Evolutionary conservation across 352 stramenopile genomes (phyloP).

Genomic region (Globisporangium okanoganense): DNA sequence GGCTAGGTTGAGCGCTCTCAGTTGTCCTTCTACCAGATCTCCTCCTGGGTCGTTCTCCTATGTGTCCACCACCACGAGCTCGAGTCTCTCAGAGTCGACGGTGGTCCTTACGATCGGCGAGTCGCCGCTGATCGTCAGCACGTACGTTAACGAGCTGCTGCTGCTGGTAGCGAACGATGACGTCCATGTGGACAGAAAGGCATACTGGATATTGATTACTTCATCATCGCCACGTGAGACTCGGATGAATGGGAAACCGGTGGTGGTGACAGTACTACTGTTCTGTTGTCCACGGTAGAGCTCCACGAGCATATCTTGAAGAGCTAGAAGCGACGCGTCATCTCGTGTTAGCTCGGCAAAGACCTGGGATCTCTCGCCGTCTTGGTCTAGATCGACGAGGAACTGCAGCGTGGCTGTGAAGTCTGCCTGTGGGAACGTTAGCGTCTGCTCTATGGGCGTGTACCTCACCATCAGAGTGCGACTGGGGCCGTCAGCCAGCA

Average conservation of each 20-base stretch:
- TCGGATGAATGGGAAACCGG: not conserved
- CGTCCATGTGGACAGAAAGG: not conserved
- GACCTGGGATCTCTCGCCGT: not conserved
- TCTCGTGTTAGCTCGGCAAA: not conserved
- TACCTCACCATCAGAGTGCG: constrained; percentile 5
- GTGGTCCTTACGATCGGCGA: not conserved
- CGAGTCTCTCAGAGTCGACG: not conserved
- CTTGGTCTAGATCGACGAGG: not conserved
- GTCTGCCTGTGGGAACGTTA: not conserved
- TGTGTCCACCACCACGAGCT: not conserved
- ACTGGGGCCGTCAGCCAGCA: not conserved
- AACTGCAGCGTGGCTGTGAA: constrained; percentile 10
- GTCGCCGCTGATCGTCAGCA: not conserved
- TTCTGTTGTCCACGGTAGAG: not conserved
- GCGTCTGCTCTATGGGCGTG: constrained; percentile 10
- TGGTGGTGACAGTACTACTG: no score
- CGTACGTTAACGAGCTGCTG: not conserved
- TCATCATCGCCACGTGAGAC: not conserved
- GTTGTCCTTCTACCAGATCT: no score
- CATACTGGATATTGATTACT: not conserved
- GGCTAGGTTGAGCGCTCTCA: no score
- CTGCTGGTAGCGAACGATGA: not conserved
- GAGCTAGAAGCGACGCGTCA: not conserved
- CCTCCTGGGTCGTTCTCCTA: no score
- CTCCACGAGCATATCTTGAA: not conserved